Conservation (phyloP, 2,329 filamentous ascomycete genomes). For the Penicillium corylophilum region DNA sequence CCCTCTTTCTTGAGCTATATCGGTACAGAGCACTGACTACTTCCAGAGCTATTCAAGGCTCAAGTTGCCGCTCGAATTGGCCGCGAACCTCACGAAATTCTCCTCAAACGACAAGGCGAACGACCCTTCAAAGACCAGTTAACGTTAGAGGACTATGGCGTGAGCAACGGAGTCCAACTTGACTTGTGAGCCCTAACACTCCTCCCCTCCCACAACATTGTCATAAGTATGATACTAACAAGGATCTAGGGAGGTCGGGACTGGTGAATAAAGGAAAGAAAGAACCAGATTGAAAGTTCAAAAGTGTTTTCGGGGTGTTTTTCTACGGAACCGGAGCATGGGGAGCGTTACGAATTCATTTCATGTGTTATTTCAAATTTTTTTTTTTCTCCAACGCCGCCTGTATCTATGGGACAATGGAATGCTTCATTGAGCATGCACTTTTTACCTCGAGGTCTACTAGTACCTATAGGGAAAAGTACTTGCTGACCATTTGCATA, state of each 20-base stretch:
- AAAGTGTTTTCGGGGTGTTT: conserved; percentile 9
- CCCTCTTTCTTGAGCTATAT: neutral
- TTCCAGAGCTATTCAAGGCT: conserved; percentile 72
- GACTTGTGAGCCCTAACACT: conserved; percentile 41
- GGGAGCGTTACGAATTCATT: conserved; percentile 15
- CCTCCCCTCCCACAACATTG: neutral
- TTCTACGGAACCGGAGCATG: conserved; percentile 12
- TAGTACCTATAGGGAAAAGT: conserved; percentile 5
- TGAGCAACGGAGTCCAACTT: conserved; percentile 76
- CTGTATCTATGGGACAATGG: conserved; percentile 2
- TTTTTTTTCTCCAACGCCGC: conserved; percentile 2
- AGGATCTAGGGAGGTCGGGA: conserved; percentile 45
- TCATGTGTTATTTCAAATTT: conserved; percentile 8
- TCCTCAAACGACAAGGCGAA: conserved; percentile 88
- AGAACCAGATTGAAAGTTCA: neutral
- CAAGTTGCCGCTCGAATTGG: conserved; percentile 89
- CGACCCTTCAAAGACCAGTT: conserved; percentile 90
- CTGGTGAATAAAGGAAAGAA: conserved; percentile 40
- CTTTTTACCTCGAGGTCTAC: conserved; percentile 3
- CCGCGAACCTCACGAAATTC: conserved; percentile 83
- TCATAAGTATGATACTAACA: conserved; percentile 23
- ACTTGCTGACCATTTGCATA: conserved; percentile 11
- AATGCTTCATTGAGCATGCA: conserved; percentile 1
- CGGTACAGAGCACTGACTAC: neutral
- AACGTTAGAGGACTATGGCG: conserved; percentile 86